Conservation (phyloP, 1,284 basidiomycete genomes). For the Chondrostereum purpureum region DNA sequence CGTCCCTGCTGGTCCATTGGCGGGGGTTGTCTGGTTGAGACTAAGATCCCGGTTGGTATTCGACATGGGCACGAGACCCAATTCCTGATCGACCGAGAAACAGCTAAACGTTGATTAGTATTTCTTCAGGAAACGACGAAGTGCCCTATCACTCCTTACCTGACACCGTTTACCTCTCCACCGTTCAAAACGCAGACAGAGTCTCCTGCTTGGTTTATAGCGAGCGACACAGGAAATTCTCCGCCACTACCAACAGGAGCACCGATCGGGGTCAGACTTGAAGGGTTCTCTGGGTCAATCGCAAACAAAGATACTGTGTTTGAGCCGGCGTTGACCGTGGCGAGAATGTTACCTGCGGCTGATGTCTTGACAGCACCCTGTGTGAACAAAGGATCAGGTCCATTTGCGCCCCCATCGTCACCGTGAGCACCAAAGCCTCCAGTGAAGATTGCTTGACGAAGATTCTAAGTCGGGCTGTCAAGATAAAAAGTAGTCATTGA, state of each 20-base stretch:
- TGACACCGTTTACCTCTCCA: constrained; percentile 40
- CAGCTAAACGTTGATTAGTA: constrained; percentile 25
- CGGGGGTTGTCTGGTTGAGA: constrained; percentile 40
- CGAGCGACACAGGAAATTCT: constrained; percentile 43
- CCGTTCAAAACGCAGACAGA: constrained; percentile 40
- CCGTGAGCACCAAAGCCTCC: constrained; percentile 37
- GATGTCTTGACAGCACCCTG: constrained; percentile 40
- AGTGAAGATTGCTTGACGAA: constrained; percentile 28
- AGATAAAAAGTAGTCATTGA: not conserved
- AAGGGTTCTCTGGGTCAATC: constrained; percentile 36
- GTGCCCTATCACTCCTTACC: constrained; percentile 23
- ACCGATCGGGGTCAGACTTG: constrained; percentile 32
- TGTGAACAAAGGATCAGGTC: constrained; percentile 40
- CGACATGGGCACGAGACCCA: constrained; percentile 30
- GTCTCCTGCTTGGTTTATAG: constrained; percentile 33
- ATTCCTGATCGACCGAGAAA: constrained; percentile 33
- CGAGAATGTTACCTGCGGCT: constrained; percentile 31
- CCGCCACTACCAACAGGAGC: constrained; percentile 35
- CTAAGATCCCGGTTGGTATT: constrained; percentile 35
- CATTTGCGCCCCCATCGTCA: constrained; percentile 19
- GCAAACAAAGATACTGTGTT: constrained; percentile 40
- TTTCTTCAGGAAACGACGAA: not conserved
- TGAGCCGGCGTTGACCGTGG: constrained; percentile 42
- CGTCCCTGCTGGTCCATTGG: constrained; percentile 32
- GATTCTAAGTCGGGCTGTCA: constrained; percentile 21